Base-by-base conservation (phyloP, 176 grass and related monocot genomes). In the Bromus sterilis region DNA sequence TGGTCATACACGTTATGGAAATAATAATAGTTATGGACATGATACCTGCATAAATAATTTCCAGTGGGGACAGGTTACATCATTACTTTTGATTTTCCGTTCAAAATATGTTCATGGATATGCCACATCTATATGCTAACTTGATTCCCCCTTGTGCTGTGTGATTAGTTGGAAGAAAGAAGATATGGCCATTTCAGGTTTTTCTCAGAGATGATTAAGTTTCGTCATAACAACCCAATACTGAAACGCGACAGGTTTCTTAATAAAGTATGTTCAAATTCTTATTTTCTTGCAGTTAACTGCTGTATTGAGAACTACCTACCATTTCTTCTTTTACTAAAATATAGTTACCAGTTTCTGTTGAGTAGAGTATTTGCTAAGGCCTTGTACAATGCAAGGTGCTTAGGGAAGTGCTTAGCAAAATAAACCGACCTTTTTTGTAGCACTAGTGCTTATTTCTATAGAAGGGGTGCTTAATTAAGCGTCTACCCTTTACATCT, bases 1-100 rank as follows among this genome's bases (percentile, higher is more conserved):
- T 88, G 96, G 82, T 37, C 96, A 95, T 76, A 95, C 96, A 66
- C 96, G 89, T 70, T 90, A 90, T 88, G 96, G 96, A 87, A 99
- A 99, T 78, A 99, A 99, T 85, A 99, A 99, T 83, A 95, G 93
- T 26, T 99, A 99, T 80, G 96, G 96, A n/a, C 96, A 99, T 90
- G 96, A 99, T 77, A 99, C 90, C 84, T 46, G 72, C 76, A 91
- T 99, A 68, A 99, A 95, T 77, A 80, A 99, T 93, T 99, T 95
- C 57, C 96, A 99, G 23, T 99, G 96, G 96, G 85, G 72, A 56
- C 88, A 93, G 93, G 96, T 95, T 76, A 44, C 46, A 74, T 60
- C 20, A 25, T 59, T 76, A 60, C n/a, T 78, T 36, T 67, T 41
- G 5, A 14, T 86, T 75, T 83, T 84, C 39, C 41, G 40, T 64